Evolutionary conservation across 139 green algal species (phyloP), one percentile per base, ranked within the genome.

Genomic region (Parachlorella kessleri): DNA sequence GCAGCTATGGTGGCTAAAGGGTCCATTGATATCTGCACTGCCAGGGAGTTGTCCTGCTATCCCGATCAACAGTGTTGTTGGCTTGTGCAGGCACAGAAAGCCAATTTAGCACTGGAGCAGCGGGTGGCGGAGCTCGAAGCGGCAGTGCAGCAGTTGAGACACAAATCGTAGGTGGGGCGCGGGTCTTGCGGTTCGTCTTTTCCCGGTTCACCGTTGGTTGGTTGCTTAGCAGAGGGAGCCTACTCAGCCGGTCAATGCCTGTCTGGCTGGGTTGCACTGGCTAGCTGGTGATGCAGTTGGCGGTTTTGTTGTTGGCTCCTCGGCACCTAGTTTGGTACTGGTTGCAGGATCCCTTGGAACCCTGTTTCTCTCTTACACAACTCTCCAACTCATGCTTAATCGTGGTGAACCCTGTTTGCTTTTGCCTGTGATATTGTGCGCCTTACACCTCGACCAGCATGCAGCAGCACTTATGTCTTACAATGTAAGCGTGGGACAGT

Each of bases 61-160:
- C n/a, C n/a, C n/a, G n/a, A n/a, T n/a, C n/a, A n/a, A n/a, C 26
- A 48, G 4, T 39, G 7, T 28, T 1, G 2, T n/a, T 24, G 5
- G 30, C 32, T 39, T 9, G 33, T 76, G 72, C 79, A 84, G 79
- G 72, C 66, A 6, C 71, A 66, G 26, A 30, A 68, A 54, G 63
- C 72, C 33, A 30, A 55, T 1, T 48, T 37, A 2, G 40, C 65
- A 9, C 33, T 84, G 40, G 79, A 84, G 35, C 21, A 40, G 24
- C 69, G 79, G 4, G 72, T 84, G 59, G 64, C 55, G 6, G 41
- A 73, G 39, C 70, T 84, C 23, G 79, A 84, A 59, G 66, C 66
- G 10, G 40, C 70, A 3, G 79, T 84, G 28, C 54, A 72, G 7
- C 37, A 37, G 24, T 70, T 81, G 37, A n/a, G n/a, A n/a, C n/a